Base-by-base conservation (phyloP, 495 filamentous ascomycete genomes). In the Stereocaulon alpinum region DNA sequence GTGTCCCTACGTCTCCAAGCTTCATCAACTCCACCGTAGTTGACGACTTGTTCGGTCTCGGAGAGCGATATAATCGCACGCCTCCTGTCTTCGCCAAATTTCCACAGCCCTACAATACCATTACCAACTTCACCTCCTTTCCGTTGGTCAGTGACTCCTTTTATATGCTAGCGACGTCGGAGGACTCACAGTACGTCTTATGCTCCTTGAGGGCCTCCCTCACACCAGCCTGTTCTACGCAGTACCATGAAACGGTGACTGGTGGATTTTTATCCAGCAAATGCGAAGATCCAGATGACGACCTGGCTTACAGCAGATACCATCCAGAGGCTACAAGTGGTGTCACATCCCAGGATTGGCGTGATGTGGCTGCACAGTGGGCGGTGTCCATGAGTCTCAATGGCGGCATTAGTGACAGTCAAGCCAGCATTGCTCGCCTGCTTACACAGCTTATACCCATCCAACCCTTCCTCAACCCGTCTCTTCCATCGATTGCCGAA, bases 341-440 rank as follows among this genome's bases (percentile, higher is more conserved):
- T 49, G 0, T 40, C 17, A 63, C 69, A 29, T 63, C 68, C 1
- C 1, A 62, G 3, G 79, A 86, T 61, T 88, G 81, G 81, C 74
- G 71, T 34, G 77, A 82, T 57, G 65, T 87, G n/a, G 83, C 76
- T 0, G 67, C 71, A 6, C 71, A 77, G 55, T 86, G 81, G 82
- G 74, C 72, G 0, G 73, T 72, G 11, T 68, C 80, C 3, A 61
- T 87, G 30, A 76, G 79, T 43, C 70, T 89, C 2, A 80, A 82
- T 55, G 72, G 77, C 1, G 86, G 86, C 2, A 73, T 81, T 29
- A 71, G 72, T 12, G 77, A 81, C 55, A 76, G 71, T 22, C 76
- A 80, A 54, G 79, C 83, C 0, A 80, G 77, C 55, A 87, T 81
- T 62, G 76, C 81, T 12, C 76, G 84, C 1, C 73, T 88, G 0